Base-by-base conservation (phyloP, 345 rosid genomes). In the Dovyalis caffra region DNA sequence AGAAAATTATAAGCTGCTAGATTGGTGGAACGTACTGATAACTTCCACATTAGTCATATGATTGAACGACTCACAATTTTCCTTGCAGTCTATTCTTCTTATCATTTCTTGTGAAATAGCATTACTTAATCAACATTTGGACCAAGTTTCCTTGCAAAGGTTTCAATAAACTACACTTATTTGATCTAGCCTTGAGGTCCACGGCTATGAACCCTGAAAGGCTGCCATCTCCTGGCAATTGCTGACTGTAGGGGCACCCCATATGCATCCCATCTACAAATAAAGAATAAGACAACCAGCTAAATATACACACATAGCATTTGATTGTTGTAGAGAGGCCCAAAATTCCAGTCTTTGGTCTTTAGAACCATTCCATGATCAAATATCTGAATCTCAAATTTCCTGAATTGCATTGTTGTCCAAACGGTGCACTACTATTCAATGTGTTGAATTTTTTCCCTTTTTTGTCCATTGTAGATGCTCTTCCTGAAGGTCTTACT, bases 401-500 rank as follows among this genome's bases (percentile, higher is more conserved):
- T 33, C 32, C 16, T 31, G 23, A 0, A 8, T 4, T 49, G 57
- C 34, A 25, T 57, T n/a, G 31, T 4, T 68, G 3, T 49, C 51
- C 38, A 43, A 1, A 43, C 11, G 37, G 32, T 38, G 20, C 16
- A 28, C 38, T 21, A 33, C 49, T 32, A 6, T 60, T 18, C 37
- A 35, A 26, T 14, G 15, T 20, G 8, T 43, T 32, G 25, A 49
- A 29, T 29, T 65, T 8, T 34, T 34, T 6, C 23, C 6, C 20
- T 68, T 34, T 5, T 8, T 64, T 66, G 49, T 43, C 29, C 32
- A 67, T 40, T 38, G 34, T 87, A 91, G 99, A 79, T 80, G 73
- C 86, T 64, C 91, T 91, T 73, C 99, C 99, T 0, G 94, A 90
- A 81, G 99, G 99, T 80, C 93, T 95, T 58, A 82, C 88, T 9